Base-by-base conservation (phyloP, 1,284 basidiomycete species). In the Puccinia coronata region DNA sequence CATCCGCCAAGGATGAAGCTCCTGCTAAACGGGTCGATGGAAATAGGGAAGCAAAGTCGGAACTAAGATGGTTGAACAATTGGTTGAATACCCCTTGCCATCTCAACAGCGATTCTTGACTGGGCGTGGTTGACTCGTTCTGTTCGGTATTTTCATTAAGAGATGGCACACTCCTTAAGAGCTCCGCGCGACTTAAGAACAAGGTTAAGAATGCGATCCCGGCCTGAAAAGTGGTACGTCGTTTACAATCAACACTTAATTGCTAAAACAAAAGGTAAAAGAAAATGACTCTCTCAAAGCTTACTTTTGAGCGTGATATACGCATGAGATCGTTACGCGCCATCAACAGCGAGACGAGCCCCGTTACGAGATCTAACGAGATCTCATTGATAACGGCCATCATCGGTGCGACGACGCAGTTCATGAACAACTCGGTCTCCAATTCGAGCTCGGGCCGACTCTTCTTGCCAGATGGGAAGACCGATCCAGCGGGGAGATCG, bases 161-260 rank as follows among this genome's bases (percentile, higher is more conserved):
- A 8, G 87, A 87, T 82, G 91, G 88, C 23, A 88, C 89, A 84
- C 96, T 92, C 85, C 94, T 93, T 83, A 99, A 91, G 36, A 93
- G 90, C 86, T 96, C 95, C 16, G 95, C 96, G 61, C 95, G 91
- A 82, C 93, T 96, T 81, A 99, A 88, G 86, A 99, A 92, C 72
- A 97, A 89, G 0, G 96, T 99, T 82, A 98, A 89, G 75, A 99
- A 89, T 11, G 95, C 94, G 39, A 98, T 89, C 47, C 96, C 97
- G 75, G 97, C 95, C 91, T 97, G 49, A 82, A 78, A 49, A 82
- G 47, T 55, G 61, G 70, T 73, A 61, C 18, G 69, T 34, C 4
- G 6, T 18, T 5, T 31, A n/a, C 23, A 57, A 39, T 28, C 23
- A 6, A 43, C 41, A 11, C 34, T 25, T 51, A 34, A 71, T 34